These are phyloP conservation scores for Boletus reticuloceps DNA, from an alignment of 768 basidiomycete species.

Conservation along the genomic window DNA sequence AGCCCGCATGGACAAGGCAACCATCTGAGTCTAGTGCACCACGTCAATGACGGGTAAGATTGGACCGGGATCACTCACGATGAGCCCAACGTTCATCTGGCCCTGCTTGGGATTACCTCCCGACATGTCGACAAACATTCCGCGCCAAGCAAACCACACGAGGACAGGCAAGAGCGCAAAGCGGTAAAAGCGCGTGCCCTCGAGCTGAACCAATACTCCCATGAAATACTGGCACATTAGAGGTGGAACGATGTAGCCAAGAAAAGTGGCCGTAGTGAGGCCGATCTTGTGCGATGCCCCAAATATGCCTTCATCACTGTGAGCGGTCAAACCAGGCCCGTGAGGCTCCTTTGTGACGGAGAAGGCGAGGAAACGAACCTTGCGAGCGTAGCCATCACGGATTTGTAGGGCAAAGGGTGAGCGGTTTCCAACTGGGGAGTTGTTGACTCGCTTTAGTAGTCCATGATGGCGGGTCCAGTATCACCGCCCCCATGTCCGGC, in stretches of 20 bases:
- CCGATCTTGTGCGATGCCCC: conserved; percentile 4
- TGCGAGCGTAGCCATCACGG: neutral
- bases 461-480: no score
- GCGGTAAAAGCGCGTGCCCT: conserved; percentile 40
- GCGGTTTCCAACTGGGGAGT: neutral
- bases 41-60: neutral
- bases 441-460: no score
- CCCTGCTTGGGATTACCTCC: conserved; percentile 16
- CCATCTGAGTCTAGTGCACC: conserved; percentile 11
- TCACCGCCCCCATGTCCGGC: no score
- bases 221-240: conserved; percentile 45
- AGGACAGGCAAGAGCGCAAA: conserved; percentile 49
- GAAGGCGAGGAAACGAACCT: neutral
- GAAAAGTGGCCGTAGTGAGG: conserved; percentile 23
- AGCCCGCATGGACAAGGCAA: conserved; percentile 1
- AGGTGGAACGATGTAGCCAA: conserved; percentile 40
- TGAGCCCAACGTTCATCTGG: conserved; percentile 10
- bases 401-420: neutral
- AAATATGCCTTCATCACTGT: neutral
- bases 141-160: conserved; percentile 43
- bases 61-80: conserved; percentile 10
- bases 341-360: neutral
- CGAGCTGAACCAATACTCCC: conserved; percentile 51
- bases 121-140: conserved; percentile 25
- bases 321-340: neutral